Evolutionary conservation across 371 early-diverging fungal species (phyloP).

Genomic region (Saksenaea vasiformis): DNA sequence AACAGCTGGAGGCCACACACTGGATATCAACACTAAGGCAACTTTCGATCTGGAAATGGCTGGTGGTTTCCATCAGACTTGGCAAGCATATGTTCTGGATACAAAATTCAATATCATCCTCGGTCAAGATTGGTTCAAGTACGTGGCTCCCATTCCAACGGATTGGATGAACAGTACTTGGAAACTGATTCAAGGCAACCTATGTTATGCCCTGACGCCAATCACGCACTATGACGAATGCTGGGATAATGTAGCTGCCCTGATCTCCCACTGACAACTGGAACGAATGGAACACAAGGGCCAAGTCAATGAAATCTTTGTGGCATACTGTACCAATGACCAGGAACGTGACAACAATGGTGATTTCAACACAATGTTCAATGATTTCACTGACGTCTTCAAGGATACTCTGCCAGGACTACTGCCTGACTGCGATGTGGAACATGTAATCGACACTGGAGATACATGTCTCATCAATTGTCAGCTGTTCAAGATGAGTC

Average conservation of each 20-base stretch:
- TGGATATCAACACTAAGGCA: neutral
- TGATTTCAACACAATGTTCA: neutral
- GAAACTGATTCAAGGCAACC: neutral
- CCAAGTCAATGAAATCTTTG: neutral
- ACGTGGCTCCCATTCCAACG: neutral
- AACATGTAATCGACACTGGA: conserved; percentile 12
- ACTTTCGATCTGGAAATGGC: too few relatives aligned
- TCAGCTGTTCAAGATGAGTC: conserved; percentile 27
- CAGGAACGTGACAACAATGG: neutral
- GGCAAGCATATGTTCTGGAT: neutral
- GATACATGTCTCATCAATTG: conserved; percentile 6
- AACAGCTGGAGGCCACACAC: neutral
- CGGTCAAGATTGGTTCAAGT: neutral
- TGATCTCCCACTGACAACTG: neutral
- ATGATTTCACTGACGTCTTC: neutral
- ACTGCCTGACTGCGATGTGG: neutral
- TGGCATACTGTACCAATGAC: neutral
- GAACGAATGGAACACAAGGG: neutral
- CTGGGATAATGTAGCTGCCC: neutral
- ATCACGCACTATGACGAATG: neutral
- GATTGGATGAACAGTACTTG: neutral
- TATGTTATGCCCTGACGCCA: neutral
- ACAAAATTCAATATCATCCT: neutral
- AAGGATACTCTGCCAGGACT: neutral
- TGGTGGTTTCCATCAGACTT: neutral